A percentile compares a stretch with the other conserved stretches of the same genome.
phyloP scores from a whole-genome alignment of 2,329 filamentous ascomycete species.

The Diatrype stigma region DNA sequence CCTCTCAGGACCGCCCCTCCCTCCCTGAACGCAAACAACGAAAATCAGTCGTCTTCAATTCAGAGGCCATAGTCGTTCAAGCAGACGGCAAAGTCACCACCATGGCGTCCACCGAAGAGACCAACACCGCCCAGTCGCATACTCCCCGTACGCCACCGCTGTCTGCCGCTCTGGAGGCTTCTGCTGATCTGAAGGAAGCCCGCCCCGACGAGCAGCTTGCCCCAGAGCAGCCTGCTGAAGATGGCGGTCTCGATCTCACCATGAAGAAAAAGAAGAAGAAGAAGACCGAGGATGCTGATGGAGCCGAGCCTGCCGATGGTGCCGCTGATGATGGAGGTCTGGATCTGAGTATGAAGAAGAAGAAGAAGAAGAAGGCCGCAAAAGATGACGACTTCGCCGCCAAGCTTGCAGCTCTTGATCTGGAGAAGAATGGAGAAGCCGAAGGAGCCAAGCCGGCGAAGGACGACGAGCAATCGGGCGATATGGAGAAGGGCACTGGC shows the following conservation, averaged over 20 bases:
- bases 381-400: slow-evolving; percentile 50
- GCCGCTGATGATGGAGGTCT: slow-evolving; percentile 57
- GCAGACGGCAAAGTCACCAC: slow-evolving; percentile 81
- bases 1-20: slow-evolving; percentile 21
- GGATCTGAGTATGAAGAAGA: slow-evolving; percentile 82
- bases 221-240: slow-evolving; percentile 24
- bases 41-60: slow-evolving; percentile 92
- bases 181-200: slow-evolving; percentile 48
- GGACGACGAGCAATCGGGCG: slow-evolving; percentile 60
- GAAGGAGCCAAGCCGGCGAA: slow-evolving; percentile 42
- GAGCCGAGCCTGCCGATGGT: slow-evolving; percentile 46
- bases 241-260: slow-evolving; percentile 64
- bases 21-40: slow-evolving; percentile 64
- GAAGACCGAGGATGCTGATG: slow-evolving; percentile 51
- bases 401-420: slow-evolving; percentile 58
- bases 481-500: slow-evolving; percentile 82
- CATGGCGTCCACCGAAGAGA: slow-evolving; percentile 67
- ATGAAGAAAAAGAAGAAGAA: slow-evolving; percentile 72
- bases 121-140: slow-evolving; percentile 79
- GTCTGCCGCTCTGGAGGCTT: slow-evolving; percentile 49
- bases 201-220: slow-evolving; percentile 29
- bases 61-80: slow-evolving; percentile 83
- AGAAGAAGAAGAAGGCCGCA: slow-evolving; percentile 48
- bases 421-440: slow-evolving; percentile 58
- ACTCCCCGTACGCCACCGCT: slow-evolving; percentile 62